A percentile compares a stretch with the other conserved stretches of the same genome.
phyloP scores from a whole-genome alignment of 305 asterid genomes.

The Stenogyne calaminthoides region DNA sequence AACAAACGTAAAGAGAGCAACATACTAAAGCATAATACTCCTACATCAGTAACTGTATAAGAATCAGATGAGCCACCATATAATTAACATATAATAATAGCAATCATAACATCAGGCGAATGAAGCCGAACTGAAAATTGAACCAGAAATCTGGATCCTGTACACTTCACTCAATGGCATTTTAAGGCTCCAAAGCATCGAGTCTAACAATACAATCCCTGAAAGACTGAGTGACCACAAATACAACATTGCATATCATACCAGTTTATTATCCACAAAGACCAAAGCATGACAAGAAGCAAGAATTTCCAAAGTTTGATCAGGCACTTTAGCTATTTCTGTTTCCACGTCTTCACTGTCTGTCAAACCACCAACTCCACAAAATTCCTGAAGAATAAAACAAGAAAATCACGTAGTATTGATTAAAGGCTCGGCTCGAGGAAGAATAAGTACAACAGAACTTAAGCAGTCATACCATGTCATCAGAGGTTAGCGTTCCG shows the following conservation, averaged over 20 bases:
- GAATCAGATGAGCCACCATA: neutral
- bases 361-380: constrained; percentile 93
- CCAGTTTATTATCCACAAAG: constrained; percentile 98
- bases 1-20: constrained; percentile 7
- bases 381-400: constrained; percentile 73
- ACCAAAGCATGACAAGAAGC: constrained; percentile 99
- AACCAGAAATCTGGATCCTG: constrained; percentile 14
- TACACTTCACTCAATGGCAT: constrained; percentile 14
- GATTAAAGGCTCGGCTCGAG: constrained; percentile 27
- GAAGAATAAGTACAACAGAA: constrained; percentile 27
- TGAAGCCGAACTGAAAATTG: constrained; percentile 14
- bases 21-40: neutral
- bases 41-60: neutral
- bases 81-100: too few relatives aligned
- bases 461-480: constrained; percentile 69
- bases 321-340: constrained; percentile 70
- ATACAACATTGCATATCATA: constrained; percentile 32
- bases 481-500: constrained; percentile 97
- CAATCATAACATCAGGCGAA: neutral
- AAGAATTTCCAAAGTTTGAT: constrained; percentile 75
- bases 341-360: constrained; percentile 71
- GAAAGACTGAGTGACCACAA: neutral
- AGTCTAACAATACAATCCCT: constrained; percentile 9
- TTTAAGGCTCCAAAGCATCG: constrained; percentile 14
- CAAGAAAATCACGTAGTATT: constrained; percentile 21